Evolutionary conservation across 768 basidiomycete species (phyloP).

Genomic region (Exsudoporus frostii): DNA sequence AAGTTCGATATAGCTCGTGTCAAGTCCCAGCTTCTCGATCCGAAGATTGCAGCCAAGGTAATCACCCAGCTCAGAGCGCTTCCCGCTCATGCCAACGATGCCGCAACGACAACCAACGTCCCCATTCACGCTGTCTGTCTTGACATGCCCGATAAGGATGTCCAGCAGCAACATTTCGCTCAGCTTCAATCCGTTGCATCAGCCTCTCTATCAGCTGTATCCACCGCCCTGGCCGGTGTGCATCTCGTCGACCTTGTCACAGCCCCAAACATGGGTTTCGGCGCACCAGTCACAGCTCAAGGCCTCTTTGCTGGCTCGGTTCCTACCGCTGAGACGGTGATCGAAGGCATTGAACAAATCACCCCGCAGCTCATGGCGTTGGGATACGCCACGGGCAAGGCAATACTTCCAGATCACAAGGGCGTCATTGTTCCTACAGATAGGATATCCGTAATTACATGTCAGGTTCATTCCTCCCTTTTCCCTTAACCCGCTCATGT

Average conservation of each 20-base stretch:
- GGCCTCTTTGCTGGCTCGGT: conserved; percentile 73
- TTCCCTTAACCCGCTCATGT: conserved; percentile 3
- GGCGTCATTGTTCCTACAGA: conserved; percentile 73
- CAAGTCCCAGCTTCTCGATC: conserved; percentile 63
- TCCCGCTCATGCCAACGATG: conserved; percentile 32
- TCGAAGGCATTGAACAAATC: conserved; percentile 64
- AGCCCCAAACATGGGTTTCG: conserved; percentile 65
- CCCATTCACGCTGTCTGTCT: conserved; percentile 83
- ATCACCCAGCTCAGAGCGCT: conserved; percentile 67
- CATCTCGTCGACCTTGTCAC: conserved; percentile 58
- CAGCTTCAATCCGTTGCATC: conserved; percentile 46
- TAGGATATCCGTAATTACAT: conserved; percentile 74
- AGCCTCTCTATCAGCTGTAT: conserved; percentile 49
- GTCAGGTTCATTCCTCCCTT: conserved; percentile 41
- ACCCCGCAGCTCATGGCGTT: conserved; percentile 77
- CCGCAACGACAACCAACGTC: conserved; percentile 20
- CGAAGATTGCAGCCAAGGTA: conserved; percentile 66
- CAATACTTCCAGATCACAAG: conserved; percentile 63
- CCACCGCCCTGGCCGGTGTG: conserved; percentile 54
- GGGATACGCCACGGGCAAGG: conserved; percentile 70
- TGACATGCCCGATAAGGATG: conserved; percentile 58
- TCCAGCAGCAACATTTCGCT: conserved; percentile 56
- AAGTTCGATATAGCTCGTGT: conserved; percentile 58
- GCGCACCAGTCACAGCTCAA: conserved; percentile 63
- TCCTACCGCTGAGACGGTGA: conserved; percentile 69